Evolutionary conservation across 768 basidiomycete genomes (phyloP).

Genomic region (Podaxis pistillaris): DNA sequence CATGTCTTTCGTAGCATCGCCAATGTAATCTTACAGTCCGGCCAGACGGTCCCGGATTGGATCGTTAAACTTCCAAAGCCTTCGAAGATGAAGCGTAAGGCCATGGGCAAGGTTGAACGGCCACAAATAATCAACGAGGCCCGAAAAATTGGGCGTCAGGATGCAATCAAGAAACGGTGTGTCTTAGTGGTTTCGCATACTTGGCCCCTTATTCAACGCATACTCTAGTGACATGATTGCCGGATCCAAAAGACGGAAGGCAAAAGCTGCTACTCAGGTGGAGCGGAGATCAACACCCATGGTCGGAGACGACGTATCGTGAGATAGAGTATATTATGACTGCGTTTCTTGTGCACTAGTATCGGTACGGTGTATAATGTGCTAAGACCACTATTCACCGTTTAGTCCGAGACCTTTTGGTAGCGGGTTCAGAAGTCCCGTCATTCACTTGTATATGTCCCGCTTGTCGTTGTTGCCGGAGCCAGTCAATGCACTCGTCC

Average conservation of each 20-base stretch:
- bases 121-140: slow-evolving; percentile 73
- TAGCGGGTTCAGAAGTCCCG: slow-evolving; percentile 26
- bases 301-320: background rate
- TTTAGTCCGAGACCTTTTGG: slow-evolving; percentile 39
- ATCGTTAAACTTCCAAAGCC: slow-evolving; percentile 94
- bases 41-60: slow-evolving; percentile 91
- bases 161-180: slow-evolving; percentile 74
- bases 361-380: background rate
- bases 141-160: slow-evolving; percentile 62
- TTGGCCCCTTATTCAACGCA: background rate
- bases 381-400: slow-evolving; percentile 9
- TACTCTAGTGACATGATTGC: slow-evolving; percentile 70
- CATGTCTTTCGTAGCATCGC: slow-evolving; percentile 62
- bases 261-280: background rate
- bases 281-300: background rate
- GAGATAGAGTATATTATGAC: background rate
- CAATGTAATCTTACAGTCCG: slow-evolving; percentile 92
- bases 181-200: slow-evolving; percentile 9
- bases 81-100: slow-evolving; percentile 80
- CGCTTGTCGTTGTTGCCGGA: slow-evolving; percentile 51
- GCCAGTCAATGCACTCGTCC: slow-evolving; percentile 70
- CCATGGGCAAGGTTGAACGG: slow-evolving; percentile 84
- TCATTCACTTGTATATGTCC: slow-evolving; percentile 31
- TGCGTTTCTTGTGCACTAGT: background rate
- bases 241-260: slow-evolving; percentile 66